Evolutionary conservation across 768 basidiomycete species (phyloP).

Genomic region (Lentinula boryana): DNA sequence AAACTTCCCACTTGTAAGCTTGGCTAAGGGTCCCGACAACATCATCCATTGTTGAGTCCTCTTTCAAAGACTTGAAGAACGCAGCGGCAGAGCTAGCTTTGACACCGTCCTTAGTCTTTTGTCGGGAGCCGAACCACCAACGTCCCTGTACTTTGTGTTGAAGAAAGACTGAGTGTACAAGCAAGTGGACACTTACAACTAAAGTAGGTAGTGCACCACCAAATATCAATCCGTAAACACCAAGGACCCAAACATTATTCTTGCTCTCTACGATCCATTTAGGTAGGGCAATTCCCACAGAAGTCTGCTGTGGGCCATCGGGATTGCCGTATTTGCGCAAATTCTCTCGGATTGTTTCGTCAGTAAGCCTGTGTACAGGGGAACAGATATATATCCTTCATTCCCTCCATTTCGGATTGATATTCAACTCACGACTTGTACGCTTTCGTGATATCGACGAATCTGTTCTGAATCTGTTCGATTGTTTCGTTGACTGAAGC

Average conservation of each 20-base stretch:
- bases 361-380: constrained; percentile 59
- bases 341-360: constrained; percentile 89
- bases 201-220: constrained; percentile 81
- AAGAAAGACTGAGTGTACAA: neutral
- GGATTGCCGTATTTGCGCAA: constrained; percentile 88
- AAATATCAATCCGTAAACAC: constrained; percentile 80
- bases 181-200: constrained; percentile 45
- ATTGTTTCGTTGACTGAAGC: constrained; percentile 76
- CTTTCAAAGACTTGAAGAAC: constrained; percentile 84
- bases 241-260: constrained; percentile 89
- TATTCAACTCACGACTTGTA: constrained; percentile 83
- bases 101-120: constrained; percentile 90
- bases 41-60: constrained; percentile 69
- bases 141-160: constrained; percentile 44
- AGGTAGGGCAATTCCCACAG: constrained; percentile 93
- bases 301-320: constrained; percentile 91
- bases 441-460: constrained; percentile 93
- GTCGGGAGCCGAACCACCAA: constrained; percentile 96
- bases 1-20: constrained; percentile 56
- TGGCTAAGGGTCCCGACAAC: constrained; percentile 66
- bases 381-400: neutral
- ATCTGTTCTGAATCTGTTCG: constrained; percentile 80
- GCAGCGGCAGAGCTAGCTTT: constrained; percentile 73
- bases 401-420: neutral
- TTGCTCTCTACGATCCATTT: constrained; percentile 89